Base-by-base conservation (phyloP, 176 grass and related monocot genomes). In the Themeda triandra region DNA sequence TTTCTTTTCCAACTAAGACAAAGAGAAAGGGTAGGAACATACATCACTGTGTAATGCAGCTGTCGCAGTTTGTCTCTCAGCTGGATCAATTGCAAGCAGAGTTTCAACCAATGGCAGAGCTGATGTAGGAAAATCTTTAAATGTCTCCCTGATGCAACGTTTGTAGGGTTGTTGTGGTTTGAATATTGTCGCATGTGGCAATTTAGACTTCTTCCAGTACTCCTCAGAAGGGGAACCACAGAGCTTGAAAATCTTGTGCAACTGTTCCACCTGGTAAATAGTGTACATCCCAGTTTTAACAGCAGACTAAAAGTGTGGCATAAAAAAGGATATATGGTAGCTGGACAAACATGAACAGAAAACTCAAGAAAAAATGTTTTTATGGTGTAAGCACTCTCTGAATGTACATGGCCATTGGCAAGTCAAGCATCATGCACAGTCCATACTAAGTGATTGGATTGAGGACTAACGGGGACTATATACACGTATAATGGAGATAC, bases 221-320 rank as follows among this genome's bases (percentile, higher is more conserved):
- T 85, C 89, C 72, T 91, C 89, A 67, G 89, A 82, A 75, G 89
- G 89, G 66, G 86, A 91, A 19, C 89, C 89, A 82, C 89, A 91
- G 39, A 91, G 46, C 82, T 91, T 91, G 82, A 91, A 91, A 88
- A 91, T 91, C 71, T 91, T 91, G 82, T 91, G 89, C 73, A 91
- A 82, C 73, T 91, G 89, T 54, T 91, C 89, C 72, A 91, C 86
- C 89, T 91, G 83, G 63, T 78, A 65, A 75, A 86, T 21, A 90
- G 51, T 17, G 39, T 49, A 71, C 46, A 83, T 83, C 68, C 40
- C 64, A 71, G 18, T 71, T 30, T 72, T 62, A 84, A 74, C 21
- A 79, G 64, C 83, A 78, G 71, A 89, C 25, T 41, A 81, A 31
- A 37, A 40, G 15, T 8, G 4, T 42, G 5, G 12, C 51, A 67